A percentile compares a stretch with the other conserved stretches of the same genome.
phyloP scores from a whole-genome alignment of 2,329 filamentous ascomycete genomes.

The Bipolaris bicolor region DNA sequence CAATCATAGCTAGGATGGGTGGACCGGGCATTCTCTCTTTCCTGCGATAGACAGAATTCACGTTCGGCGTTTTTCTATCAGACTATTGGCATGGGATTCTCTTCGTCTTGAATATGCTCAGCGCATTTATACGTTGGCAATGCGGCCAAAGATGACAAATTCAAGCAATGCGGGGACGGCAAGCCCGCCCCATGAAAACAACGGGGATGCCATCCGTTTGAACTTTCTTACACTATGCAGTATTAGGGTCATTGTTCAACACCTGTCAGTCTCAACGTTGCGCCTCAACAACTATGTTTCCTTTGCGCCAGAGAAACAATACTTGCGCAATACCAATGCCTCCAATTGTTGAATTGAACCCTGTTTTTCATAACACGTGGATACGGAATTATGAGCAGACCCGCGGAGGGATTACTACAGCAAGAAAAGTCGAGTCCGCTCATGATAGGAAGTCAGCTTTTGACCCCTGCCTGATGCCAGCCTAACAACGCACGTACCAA shows the following conservation, averaged over 20 bases:
- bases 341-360: not conserved
- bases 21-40: not conserved
- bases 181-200: not conserved
- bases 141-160: not conserved
- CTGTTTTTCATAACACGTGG: not conserved
- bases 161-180: not conserved
- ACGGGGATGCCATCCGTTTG: not conserved
- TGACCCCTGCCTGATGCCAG: not conserved
- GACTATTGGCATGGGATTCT: not conserved
- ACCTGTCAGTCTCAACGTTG: not conserved
- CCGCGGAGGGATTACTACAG: not conserved
- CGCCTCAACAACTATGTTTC: not conserved
- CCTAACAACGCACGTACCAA: slow-evolving; percentile 16
- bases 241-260: not conserved
- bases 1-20: not conserved
- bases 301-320: not conserved
- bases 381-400: not conserved
- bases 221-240: not conserved
- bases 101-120: not conserved
- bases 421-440: not conserved
- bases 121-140: not conserved
- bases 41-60: not conserved
- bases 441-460: not conserved
- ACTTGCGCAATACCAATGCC: not conserved
- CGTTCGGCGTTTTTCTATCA: not conserved